Base-by-base conservation (phyloP, 2,329 filamentous ascomycete genomes). In the Cercospora zeina region DNA sequence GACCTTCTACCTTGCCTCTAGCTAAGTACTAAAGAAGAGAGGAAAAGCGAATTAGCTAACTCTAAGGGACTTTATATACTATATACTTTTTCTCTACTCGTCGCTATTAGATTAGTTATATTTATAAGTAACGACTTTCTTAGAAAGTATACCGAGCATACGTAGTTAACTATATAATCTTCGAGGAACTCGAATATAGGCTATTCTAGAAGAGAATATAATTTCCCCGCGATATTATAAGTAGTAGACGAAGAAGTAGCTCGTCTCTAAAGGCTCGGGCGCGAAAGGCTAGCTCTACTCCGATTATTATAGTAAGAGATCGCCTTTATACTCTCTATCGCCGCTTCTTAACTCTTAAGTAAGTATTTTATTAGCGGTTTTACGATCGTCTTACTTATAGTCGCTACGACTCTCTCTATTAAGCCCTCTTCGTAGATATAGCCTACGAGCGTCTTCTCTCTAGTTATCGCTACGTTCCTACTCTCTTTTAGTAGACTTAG, bases 291-390 rank as follows among this genome's bases (percentile, higher is more conserved):
- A 1, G 76, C 79, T 4, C 76, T 77, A 42, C 87, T 90, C 70
- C 71, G 73, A 9, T 80, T 78, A 2, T 71, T 77, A 54, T 80
- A 80, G 75, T 74, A 82, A 14, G 87, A 90, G 69, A 64, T 85
- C 4, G 81, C 82, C 30, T 90, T 89, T 70, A 82, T 86, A 70
- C 83, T 85, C 67, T 84, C 84, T 0, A 66, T 75, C 11, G 65
- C 68, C 37, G 72, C 72, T 65, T 72, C 71, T 3, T 71, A 73
- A 50, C 34, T 69, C 7, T 58, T 73, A 16, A 70, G 69, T 80
- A 89, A 93, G 77, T 93, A 88, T 75, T 89, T 88, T 71, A 83
- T 93, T 54, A 89, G 87, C 53, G 91, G 91, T 36, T 95, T 93
- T 70, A 85, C 81, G 62, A 78, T 87, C 64, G 76, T 93, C 24